These are phyloP conservation scores for Calcarisporium arbuscula DNA, from an alignment of 2,329 filamentous ascomycete species.

Conservation along the genomic window DNA sequence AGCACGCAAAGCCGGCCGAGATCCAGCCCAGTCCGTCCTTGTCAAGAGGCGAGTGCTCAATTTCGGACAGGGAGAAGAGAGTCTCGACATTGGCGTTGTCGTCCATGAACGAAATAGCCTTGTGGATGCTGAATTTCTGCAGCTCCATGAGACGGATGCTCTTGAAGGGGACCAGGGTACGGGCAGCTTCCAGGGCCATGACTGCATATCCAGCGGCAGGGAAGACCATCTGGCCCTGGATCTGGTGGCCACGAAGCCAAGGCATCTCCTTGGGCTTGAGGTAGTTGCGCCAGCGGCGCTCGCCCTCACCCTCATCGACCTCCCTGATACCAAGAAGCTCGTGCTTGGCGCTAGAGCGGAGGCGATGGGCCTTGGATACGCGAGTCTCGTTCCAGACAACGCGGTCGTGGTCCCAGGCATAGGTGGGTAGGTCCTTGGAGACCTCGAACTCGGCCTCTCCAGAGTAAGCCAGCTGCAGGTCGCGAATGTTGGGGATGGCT, in stretches of 20 bases:
- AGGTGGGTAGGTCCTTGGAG: constrained; percentile 1
- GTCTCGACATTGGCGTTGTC: constrained; percentile 1
- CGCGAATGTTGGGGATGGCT: too few relatives aligned
- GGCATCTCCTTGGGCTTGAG: constrained; percentile 18
- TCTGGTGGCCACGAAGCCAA: constrained; percentile 33
- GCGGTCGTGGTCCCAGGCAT: constrained; percentile 3
- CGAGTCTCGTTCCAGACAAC: constrained; percentile 2
- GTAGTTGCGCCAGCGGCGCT: constrained; percentile 19
- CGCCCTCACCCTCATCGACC: constrained; percentile 2
- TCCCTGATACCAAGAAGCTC: constrained; percentile 29
- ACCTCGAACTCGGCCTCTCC: too few relatives aligned
- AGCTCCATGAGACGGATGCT: constrained; percentile 3
- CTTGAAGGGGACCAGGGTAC: constrained; percentile 4
- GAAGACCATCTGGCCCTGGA: constrained; percentile 28
- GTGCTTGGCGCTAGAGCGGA: constrained; percentile 14
- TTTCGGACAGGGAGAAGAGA: background rate
- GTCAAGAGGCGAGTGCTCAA: too few relatives aligned
- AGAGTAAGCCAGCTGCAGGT: too few relatives aligned
- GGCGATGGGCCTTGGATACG: background rate
- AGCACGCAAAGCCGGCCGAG: too few relatives aligned
- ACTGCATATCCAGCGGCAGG: constrained; percentile 30
- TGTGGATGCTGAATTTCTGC: constrained; percentile 3
- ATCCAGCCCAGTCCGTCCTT: too few relatives aligned
- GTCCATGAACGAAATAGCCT: constrained; percentile 3
- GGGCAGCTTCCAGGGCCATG: constrained; percentile 27